These are phyloP conservation scores for Apostasia shenzhenica DNA, from an alignment of 106 monocot genomes.

Conservation along the genomic window DNA sequence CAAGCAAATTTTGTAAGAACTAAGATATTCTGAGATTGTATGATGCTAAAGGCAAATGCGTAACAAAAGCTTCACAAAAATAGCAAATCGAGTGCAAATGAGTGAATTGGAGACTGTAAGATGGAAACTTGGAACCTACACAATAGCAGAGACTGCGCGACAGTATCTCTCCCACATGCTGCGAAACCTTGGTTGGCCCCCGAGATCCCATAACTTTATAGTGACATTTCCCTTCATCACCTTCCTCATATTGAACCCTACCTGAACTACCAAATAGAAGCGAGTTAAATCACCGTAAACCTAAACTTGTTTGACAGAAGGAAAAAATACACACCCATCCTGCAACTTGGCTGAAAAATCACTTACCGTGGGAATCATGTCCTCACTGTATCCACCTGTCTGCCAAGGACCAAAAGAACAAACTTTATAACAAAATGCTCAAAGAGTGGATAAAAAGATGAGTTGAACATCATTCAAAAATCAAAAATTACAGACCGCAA, in stretches of 20 bases:
- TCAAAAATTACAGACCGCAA: conserved; percentile 48
- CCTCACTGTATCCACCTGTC: conserved; percentile 91
- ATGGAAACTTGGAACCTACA: conserved; percentile 35
- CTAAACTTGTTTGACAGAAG: neutral
- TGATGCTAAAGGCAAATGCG: too few species aligned
- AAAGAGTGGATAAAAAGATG: neutral
- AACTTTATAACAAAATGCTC: conserved; percentile 3
- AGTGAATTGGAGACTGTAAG: neutral
- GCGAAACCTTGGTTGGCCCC: conserved; percentile 81
- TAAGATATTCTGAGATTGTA: too few species aligned
- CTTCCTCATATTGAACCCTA: conserved; percentile 91
- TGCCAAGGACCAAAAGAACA: conserved; percentile 16
- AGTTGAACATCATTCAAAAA: neutral
- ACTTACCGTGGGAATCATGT: conserved; percentile 95
- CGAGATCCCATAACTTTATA: conserved; percentile 93
- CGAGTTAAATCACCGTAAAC: neutral
- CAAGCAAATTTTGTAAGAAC: too few species aligned
- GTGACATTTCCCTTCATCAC: conserved; percentile 84
- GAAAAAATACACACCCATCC: neutral
- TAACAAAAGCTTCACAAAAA: neutral
- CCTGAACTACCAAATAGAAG: conserved; percentile 25
- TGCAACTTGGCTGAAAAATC: neutral
- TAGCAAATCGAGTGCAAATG: neutral
- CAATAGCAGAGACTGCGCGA: conserved; percentile 85
- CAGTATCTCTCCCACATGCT: conserved; percentile 98